These are phyloP conservation scores for Fennellomyces sp. DNA, from an alignment of 371 early-diverging fungal species.

Conservation along the genomic window DNA sequence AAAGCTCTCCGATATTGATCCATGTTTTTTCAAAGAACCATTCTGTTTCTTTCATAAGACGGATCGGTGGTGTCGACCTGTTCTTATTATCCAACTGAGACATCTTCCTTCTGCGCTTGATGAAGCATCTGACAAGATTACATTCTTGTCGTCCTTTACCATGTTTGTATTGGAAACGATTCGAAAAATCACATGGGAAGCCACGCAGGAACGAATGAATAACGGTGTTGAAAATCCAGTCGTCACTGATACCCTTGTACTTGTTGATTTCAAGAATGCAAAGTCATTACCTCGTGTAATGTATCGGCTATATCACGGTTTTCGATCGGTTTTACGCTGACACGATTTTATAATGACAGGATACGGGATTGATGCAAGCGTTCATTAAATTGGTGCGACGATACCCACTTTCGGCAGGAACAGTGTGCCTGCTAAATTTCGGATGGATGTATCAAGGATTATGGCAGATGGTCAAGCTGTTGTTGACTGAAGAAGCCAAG, in stretches of 20 bases:
- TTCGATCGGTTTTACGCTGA: background rate
- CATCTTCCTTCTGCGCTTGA: slow-evolving; percentile 26
- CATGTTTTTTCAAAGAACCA: slow-evolving; percentile 25
- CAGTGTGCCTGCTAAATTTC: slow-evolving; percentile 43
- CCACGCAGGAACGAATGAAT: slow-evolving; percentile 22
- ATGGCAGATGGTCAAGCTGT: slow-evolving; percentile 52
- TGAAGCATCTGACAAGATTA: slow-evolving; percentile 13
- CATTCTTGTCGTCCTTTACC: slow-evolving; percentile 32
- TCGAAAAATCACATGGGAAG: slow-evolving; percentile 26
- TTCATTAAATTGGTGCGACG: slow-evolving; percentile 36
- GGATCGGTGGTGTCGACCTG: slow-evolving; percentile 37
- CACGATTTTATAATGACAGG: slow-evolving; percentile 17
- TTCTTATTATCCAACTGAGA: slow-evolving; percentile 34
- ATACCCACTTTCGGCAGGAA: slow-evolving; percentile 42
- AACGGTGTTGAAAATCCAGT: slow-evolving; percentile 17
- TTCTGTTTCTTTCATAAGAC: slow-evolving; percentile 41
- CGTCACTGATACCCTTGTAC: slow-evolving; percentile 29
- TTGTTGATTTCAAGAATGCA: slow-evolving; percentile 46
- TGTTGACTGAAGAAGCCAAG: slow-evolving; percentile 48
- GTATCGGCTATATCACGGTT: background rate
- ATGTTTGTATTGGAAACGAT: slow-evolving; percentile 44
- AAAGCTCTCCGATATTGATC: slow-evolving; percentile 9
- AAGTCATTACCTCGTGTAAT: slow-evolving; percentile 35
- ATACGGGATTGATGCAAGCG: slow-evolving; percentile 26
- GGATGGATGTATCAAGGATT: slow-evolving; percentile 55